Base-by-base conservation (phyloP, 306 rosid species). In the Canavalia ensiformis region DNA sequence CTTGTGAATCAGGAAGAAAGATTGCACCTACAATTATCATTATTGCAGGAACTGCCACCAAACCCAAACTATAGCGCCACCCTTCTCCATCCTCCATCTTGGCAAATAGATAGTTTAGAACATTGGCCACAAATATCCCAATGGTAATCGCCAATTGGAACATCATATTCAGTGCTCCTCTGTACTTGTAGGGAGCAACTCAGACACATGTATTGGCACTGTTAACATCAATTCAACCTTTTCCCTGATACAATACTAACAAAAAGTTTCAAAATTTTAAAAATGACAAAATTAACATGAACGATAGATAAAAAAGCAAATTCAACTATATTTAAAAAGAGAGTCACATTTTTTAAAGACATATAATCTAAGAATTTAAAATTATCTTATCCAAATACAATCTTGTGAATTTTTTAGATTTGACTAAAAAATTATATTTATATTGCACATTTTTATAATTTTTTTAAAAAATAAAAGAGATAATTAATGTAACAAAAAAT, bases 161-260 rank as follows among this genome's bases (percentile, higher is more conserved):
- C 51, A 66, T 66, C 72, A 66, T 41, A 34, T 66, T 66, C 0
- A 66, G 72, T 6, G 72, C 51, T 7, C 51, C 72, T 66, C 72
- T 66, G 3, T 41, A 66, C 6, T 41, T 66, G 34, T 41, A 41
- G 6, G 72, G 72, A 39, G 72, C 72, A 41, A 66, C 72, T 66
- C 72, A 0, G 72, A 39, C n/a, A 66, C 6, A 7, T 66, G 41
- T 2, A 66, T 66, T 18, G 51, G 72, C 13, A 66, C 72, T 18
- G 25, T 18, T 18, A 18, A 18, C 25, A 18, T 18, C 0, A 18
- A 18, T 18, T 18, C 25, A 18, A 18, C 25, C 25, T 18, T 18
- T 18, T 18, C 25, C 25, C 25, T 18, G 25, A 18, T 18, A 18
- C 25, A 18, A 18, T 18, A 18, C 25, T 18, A 18, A 18, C 25